A percentile compares a stretch with the other conserved stretches of the same genome.
phyloP scores from a whole-genome alignment of 2,329 filamentous ascomycete species.

The Aschersonia sp. region DNA sequence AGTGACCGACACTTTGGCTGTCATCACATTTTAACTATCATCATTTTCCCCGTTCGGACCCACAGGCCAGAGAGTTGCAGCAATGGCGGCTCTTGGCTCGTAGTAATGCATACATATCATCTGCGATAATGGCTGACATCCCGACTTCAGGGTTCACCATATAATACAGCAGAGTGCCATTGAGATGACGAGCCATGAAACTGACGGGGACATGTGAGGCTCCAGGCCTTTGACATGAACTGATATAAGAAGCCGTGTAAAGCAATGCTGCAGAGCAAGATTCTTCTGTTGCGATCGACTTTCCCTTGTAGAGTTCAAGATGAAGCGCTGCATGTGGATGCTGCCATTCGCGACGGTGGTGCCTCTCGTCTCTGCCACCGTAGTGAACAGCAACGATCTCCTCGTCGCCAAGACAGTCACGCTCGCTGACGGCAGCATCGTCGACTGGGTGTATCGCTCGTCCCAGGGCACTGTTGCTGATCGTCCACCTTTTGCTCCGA shows the following conservation, averaged over 20 bases:
- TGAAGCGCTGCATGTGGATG: not conserved
- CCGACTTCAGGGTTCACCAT: too few relatives aligned
- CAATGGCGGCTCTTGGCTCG: not conserved
- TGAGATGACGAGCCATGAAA: too few relatives aligned
- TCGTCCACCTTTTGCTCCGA: not conserved
- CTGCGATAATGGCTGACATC: not conserved
- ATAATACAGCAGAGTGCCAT: too few relatives aligned
- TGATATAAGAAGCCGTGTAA: too few relatives aligned
- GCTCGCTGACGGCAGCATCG: constrained; percentile 4
- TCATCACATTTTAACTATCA: too few relatives aligned
- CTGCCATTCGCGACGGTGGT: not conserved
- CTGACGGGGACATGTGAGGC: too few relatives aligned
- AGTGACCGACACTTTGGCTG: not conserved
- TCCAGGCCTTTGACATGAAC: too few relatives aligned
- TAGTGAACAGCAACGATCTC: not conserved
- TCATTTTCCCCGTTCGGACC: too few relatives aligned
- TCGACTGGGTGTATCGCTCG: constrained; percentile 5
- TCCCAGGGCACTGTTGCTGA: constrained; percentile 3
- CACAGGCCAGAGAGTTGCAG: not conserved
- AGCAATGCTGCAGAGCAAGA: too few relatives aligned
- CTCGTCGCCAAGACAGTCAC: constrained; percentile 6
- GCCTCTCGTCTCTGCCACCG: not conserved
- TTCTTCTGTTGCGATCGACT: too few relatives aligned
- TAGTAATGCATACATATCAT: not conserved
- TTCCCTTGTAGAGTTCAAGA: not conserved